phyloP scores from a whole-genome alignment of 208 protist species.

The Leishmania tropica region DNA sequence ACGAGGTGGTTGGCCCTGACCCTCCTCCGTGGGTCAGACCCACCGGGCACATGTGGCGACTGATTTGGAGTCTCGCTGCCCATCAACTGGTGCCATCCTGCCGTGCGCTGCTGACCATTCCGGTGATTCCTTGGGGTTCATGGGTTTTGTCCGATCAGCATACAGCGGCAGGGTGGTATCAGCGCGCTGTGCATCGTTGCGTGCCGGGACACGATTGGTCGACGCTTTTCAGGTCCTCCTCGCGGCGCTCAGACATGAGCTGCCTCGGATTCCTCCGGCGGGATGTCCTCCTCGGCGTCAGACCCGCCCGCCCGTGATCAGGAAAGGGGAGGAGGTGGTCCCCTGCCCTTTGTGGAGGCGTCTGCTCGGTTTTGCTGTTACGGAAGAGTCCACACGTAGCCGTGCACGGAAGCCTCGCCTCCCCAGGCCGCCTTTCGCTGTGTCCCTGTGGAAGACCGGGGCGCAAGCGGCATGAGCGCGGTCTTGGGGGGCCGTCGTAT shows the following conservation, averaged over 20 bases:
- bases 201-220: background rate
- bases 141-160: background rate
- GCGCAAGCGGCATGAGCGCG: background rate
- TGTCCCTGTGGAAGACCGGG: background rate
- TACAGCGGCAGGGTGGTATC: background rate
- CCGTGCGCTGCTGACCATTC: background rate
- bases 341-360: no score
- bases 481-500: background rate
- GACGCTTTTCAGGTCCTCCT: background rate
- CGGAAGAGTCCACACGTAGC: no score
- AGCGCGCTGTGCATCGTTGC: background rate
- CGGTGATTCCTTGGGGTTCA: background rate
- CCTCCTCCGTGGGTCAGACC: background rate
- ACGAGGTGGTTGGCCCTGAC: no score
- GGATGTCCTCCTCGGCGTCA: no score
- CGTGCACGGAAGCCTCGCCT: no score
- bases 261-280: no score
- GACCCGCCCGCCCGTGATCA: fast-evolving
- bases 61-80: background rate
- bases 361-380: no score
- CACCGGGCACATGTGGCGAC: background rate
- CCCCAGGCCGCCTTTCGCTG: no score
- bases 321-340: no score
- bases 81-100: background rate
- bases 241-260: no score